Percentiles rank a stretch among this genome's conserved stretches.
phyloP scores from a whole-genome alignment of 495 filamentous ascomycete genomes.

The Xylaria longipes region DNA sequence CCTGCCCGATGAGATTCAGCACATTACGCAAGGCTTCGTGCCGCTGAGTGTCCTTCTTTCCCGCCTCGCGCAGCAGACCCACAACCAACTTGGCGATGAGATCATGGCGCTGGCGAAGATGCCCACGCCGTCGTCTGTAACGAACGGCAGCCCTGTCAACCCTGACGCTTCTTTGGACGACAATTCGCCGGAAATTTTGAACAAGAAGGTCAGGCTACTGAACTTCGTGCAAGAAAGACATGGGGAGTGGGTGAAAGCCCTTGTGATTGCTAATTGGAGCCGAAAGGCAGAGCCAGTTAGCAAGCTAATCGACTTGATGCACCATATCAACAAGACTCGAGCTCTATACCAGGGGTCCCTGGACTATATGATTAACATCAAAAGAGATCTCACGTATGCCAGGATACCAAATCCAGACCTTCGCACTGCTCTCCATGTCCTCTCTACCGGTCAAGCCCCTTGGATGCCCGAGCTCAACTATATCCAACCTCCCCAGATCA shows the following conservation, averaged over 20 bases:
- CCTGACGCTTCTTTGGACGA: conserved; percentile 51
- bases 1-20: conserved; percentile 75
- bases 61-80: conserved; percentile 81
- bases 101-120: conserved; percentile 74
- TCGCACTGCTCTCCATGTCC: conserved; percentile 82
- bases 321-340: conserved; percentile 69
- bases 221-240: conserved; percentile 68
- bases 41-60: conserved; percentile 72
- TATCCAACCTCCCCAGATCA: conserved; percentile 74
- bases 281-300: conserved; percentile 76
- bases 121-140: conserved; percentile 53
- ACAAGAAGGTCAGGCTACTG: conserved; percentile 80
- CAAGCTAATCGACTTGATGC: conserved; percentile 82
- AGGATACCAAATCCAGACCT: conserved; percentile 87
- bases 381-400: conserved; percentile 66
- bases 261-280: conserved; percentile 89
- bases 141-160: conserved; percentile 57
- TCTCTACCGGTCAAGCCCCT: conserved; percentile 74
- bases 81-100: conserved; percentile 72
- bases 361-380: conserved; percentile 69
- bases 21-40: conserved; percentile 78
- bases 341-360: conserved; percentile 62
- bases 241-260: conserved; percentile 79
- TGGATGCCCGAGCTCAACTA: conserved; percentile 86
- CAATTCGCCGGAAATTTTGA: conserved; percentile 67